Evolutionary conservation across 148 eudicot genomes (phyloP).

Genomic region (Rhododendron vialii): DNA sequence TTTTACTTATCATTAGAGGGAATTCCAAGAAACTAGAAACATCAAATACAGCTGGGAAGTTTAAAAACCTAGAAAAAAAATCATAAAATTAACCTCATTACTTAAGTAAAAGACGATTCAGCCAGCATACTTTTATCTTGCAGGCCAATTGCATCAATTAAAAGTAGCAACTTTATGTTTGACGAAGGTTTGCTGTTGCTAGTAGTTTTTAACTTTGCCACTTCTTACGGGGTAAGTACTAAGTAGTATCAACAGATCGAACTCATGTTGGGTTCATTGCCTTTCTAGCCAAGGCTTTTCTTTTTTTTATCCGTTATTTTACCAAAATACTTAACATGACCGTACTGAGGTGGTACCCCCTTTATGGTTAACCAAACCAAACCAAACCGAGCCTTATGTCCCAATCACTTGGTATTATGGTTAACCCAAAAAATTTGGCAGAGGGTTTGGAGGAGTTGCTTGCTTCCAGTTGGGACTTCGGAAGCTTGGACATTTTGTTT

Average conservation of each 20-base stretch:
- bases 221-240: not conserved
- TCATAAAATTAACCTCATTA: not conserved
- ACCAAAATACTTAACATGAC: not conserved
- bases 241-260: not conserved
- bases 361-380: not conserved
- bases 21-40: not conserved
- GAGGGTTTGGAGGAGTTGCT: not conserved
- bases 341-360: not conserved
- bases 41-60: not conserved
- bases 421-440: not conserved
- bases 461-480: not conserved
- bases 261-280: not conserved
- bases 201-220: not conserved
- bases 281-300: not conserved
- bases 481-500: not conserved
- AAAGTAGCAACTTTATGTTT: not conserved
- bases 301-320: not conserved
- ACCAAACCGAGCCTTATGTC: no score
- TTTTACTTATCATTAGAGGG: not conserved
- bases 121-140: not conserved
- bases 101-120: not conserved
- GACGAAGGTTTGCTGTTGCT: not conserved
- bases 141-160: not conserved
- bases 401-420: not conserved
- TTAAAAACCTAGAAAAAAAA: not conserved